Conservation (phyloP, 2,329 filamentous ascomycete genomes). For the Ophiostoma angusticollis region DNA sequence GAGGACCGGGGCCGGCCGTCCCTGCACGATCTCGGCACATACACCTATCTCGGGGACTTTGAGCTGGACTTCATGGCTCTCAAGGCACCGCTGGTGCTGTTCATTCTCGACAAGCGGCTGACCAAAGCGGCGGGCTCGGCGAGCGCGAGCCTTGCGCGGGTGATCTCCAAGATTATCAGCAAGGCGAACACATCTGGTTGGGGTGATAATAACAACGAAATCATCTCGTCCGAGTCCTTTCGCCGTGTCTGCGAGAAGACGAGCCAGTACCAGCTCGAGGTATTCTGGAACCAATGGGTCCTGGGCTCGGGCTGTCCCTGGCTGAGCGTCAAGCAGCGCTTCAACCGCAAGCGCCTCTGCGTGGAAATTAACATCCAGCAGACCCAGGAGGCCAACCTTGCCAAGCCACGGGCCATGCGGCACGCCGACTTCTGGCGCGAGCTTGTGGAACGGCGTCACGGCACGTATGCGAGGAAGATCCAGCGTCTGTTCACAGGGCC, state of each 20-base stretch:
- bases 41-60: slow-evolving; percentile 68
- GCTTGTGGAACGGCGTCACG: slow-evolving; percentile 63
- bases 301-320: slow-evolving; percentile 76
- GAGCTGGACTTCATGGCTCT: slow-evolving; percentile 82
- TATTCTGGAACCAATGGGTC: slow-evolving; percentile 92
- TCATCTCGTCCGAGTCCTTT: slow-evolving; percentile 65
- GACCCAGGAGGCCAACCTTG: slow-evolving; percentile 46
- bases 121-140: slow-evolving; percentile 77
- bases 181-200: slow-evolving; percentile 50
- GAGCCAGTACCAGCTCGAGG: slow-evolving; percentile 64
- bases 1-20: slow-evolving; percentile 73
- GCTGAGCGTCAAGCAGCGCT: slow-evolving; percentile 75
- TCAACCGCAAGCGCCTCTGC: slow-evolving; percentile 95
- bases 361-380: slow-evolving; percentile 87
- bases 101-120: slow-evolving; percentile 83
- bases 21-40: slow-evolving; percentile 64
- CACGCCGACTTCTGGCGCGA: slow-evolving; percentile 72
- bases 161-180: slow-evolving; percentile 74
- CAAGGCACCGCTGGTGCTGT: slow-evolving; percentile 83
- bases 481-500: slow-evolving; percentile 63
- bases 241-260: slow-evolving; percentile 77
- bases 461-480: slow-evolving; percentile 54
- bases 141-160: slow-evolving; percentile 56
- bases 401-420: slow-evolving; percentile 42
- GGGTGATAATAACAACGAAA: slow-evolving; percentile 47